A percentile compares a stretch with the other conserved stretches of the same genome.
Conservation (phyloP, 495 filamentous ascomycete species). For the Daldinia loculata region DNA sequence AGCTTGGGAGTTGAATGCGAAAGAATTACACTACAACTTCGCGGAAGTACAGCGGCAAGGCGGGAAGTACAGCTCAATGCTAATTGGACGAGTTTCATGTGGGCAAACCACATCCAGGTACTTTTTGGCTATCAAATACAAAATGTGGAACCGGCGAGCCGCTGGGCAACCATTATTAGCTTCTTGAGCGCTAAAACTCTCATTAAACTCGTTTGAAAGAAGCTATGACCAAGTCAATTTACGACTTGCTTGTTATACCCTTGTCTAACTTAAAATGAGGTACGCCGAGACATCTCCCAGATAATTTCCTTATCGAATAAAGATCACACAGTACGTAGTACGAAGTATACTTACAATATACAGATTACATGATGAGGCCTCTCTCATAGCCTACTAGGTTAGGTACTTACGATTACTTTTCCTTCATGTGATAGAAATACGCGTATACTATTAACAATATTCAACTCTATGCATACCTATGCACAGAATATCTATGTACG, state of each 20-base stretch:
- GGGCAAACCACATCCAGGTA: constrained; percentile 14
- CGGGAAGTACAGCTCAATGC: constrained; percentile 7
- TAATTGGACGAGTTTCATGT: constrained; percentile 25
- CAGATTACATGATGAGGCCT: not conserved
- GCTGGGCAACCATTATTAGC: constrained; percentile 24
- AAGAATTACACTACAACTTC: constrained; percentile 7
- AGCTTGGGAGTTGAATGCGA: constrained; percentile 21
- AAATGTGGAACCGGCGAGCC: constrained; percentile 12
- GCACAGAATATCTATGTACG: not conserved
- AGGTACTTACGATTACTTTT: not conserved
- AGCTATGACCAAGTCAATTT: constrained; percentile 7
- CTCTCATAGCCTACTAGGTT: not conserved
- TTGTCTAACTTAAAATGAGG: constrained; percentile 10
- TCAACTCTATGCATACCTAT: not conserved
- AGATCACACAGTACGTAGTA: not conserved
- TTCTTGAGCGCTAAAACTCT: not conserved
- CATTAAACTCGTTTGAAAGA: constrained; percentile 21
- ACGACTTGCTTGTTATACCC: constrained; percentile 25
- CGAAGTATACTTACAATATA: too few relatives aligned
- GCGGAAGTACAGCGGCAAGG: not conserved
- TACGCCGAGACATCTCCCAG: constrained; percentile 23
- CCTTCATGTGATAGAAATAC: not conserved
- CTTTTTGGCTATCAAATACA: not conserved
- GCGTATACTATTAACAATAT: not conserved
- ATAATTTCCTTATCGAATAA: not conserved